Percentiles rank a stretch among this genome's conserved stretches.
Conservation (phyloP, 306 rosid species). For the Vachellia collinsii region DNA sequence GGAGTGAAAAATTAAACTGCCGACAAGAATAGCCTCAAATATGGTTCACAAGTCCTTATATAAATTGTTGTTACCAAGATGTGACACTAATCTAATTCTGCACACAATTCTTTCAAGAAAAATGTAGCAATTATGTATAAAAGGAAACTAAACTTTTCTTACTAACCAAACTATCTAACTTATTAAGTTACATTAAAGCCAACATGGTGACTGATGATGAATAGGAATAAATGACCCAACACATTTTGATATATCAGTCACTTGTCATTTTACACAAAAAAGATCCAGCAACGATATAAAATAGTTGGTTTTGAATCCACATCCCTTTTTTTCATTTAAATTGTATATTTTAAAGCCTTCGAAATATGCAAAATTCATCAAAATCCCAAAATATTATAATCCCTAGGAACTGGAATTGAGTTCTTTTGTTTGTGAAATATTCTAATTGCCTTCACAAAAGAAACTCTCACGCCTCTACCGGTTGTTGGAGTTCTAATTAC, state of each 20-base stretch:
- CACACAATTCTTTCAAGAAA: neutral
- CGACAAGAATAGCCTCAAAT: neutral
- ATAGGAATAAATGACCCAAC: neutral
- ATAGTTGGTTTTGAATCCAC: neutral
- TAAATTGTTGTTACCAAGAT: neutral
- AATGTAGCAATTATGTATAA: neutral
- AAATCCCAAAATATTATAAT: too few relatives aligned
- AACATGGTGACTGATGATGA: neutral
- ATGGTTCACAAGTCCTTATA: neutral
- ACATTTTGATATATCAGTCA: neutral
- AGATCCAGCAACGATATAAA: neutral
- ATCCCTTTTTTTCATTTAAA: neutral
- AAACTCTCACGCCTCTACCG: too few relatives aligned
- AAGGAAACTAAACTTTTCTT: neutral
- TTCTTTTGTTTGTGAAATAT: too few relatives aligned
- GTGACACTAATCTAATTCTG: constrained; percentile 5
- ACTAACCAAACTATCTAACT: neutral
- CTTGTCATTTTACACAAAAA: neutral
- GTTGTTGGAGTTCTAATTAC: too few relatives aligned
- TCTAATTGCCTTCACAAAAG: too few relatives aligned
- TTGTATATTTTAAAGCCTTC: neutral
- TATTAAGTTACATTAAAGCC: neutral
- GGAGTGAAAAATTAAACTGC: neutral
- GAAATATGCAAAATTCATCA: too few relatives aligned
- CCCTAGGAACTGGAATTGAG: too few relatives aligned